Conservation (phyloP, 2,329 filamentous ascomycete species). For the Aspergillus pseudoviridinutans region DNA sequence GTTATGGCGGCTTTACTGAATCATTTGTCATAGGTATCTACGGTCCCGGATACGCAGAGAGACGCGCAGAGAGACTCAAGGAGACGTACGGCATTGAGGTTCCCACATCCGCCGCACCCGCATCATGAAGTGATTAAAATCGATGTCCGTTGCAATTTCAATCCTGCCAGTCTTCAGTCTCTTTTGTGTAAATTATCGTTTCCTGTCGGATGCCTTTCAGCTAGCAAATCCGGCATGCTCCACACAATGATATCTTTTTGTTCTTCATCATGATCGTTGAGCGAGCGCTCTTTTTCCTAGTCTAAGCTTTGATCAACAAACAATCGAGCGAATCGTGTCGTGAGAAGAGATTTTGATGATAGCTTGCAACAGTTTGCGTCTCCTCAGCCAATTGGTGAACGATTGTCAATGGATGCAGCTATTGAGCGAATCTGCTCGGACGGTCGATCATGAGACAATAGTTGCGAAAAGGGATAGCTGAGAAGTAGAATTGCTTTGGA, state of each 20-base stretch:
- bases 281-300: neutral
- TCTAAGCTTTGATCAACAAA: neutral
- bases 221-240: constrained; percentile 16
- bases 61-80: constrained; percentile 75
- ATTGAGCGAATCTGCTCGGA: neutral
- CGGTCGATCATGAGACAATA: neutral
- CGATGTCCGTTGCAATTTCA: constrained; percentile 16
- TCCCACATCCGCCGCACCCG: constrained; percentile 52
- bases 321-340: neutral
- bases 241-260: constrained; percentile 15
- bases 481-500: neutral
- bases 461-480: neutral
- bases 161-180: constrained; percentile 17
- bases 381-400: neutral
- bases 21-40: constrained; percentile 60
- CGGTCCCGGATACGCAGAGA: constrained; percentile 77
- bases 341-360: neutral
- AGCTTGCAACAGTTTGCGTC: neutral
- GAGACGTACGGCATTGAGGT: constrained; percentile 86
- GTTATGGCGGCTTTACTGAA: constrained; percentile 10
- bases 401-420: neutral
- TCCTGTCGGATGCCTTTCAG: constrained; percentile 19
- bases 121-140: constrained; percentile 33
- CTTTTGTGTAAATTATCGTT: constrained; percentile 27
- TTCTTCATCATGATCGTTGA: neutral